These are phyloP conservation scores for Parasitella parasitica DNA, from an alignment of 371 early-diverging fungal species.

Conservation along the genomic window DNA sequence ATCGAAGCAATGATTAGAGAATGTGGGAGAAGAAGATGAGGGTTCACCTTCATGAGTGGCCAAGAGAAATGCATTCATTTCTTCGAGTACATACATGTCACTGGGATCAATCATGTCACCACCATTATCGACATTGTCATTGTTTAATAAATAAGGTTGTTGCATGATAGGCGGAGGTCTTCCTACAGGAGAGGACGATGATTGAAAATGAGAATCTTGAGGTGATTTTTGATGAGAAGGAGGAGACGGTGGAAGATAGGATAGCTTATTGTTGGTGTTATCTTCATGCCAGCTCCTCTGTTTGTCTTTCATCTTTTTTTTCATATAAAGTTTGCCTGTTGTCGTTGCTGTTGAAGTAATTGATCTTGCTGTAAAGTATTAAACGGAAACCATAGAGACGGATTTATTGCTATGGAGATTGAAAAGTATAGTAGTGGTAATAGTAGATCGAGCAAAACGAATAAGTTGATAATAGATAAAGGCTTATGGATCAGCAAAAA, in stretches of 20 bases:
- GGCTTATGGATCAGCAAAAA: neutral
- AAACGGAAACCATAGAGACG: conserved; percentile 4
- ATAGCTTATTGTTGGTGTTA: neutral
- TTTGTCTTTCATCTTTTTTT: conserved; percentile 6
- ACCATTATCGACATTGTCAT: neutral
- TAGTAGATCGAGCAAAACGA: neutral
- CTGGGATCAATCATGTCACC: neutral
- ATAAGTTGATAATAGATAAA: neutral
- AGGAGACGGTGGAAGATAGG: conserved; percentile 8
- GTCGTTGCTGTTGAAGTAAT: conserved; percentile 1
- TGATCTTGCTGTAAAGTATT: neutral
- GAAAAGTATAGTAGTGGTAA: neutral
- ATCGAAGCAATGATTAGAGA: neutral
- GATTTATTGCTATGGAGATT: neutral
- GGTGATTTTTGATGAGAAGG: conserved; percentile 53
- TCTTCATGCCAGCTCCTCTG: conserved; percentile 2
- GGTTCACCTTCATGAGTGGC: neutral
- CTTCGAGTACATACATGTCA: conserved; percentile 1
- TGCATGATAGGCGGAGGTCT: conserved; percentile 12
- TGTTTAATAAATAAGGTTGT: neutral
- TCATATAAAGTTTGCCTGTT: neutral
- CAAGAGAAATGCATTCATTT: neutral
- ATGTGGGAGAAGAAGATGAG: neutral
- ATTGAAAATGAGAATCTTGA: conserved; percentile 37
- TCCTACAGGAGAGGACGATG: conserved; percentile 12